Conservation (phyloP, 2,329 filamentous ascomycete genomes). For the Elsinoe australis region DNA sequence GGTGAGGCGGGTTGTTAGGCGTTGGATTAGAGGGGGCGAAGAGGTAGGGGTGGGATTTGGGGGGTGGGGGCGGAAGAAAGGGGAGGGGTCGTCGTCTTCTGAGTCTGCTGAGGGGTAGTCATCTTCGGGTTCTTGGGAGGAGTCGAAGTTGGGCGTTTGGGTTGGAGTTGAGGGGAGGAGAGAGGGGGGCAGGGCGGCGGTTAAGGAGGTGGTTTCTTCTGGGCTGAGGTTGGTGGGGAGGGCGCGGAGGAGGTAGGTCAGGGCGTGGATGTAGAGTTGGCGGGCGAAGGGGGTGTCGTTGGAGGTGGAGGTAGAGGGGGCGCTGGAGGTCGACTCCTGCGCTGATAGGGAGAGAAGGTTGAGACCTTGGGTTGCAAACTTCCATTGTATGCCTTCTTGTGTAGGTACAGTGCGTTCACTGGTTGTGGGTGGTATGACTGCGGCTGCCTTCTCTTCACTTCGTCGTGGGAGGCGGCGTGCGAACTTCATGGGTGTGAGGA, state of each 20-base stretch:
- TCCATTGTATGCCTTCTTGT: constrained; percentile 41
- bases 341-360: constrained; percentile 41
- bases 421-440: neutral
- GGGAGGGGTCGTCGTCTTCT: constrained; percentile 17
- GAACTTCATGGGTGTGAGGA: constrained; percentile 18
- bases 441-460: neutral
- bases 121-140: constrained; percentile 19
- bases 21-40: constrained; percentile 49
- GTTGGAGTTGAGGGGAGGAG: constrained; percentile 20
- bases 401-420: constrained; percentile 18
- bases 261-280: constrained; percentile 56
- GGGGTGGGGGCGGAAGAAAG: constrained; percentile 22
- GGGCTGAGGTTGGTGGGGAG: constrained; percentile 51
- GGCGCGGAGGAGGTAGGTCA: constrained; percentile 57
- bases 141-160: constrained; percentile 20
- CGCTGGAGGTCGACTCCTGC: constrained; percentile 36
- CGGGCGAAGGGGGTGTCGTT: constrained; percentile 45
- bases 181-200: constrained; percentile 42
- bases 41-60: neutral
- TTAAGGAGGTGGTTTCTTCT: constrained; percentile 48
- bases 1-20: constrained; percentile 49
- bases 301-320: constrained; percentile 24
- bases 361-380: constrained; percentile 46
- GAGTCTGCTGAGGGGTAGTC: neutral
- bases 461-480: constrained; percentile 2